Evolutionary conservation across 805 yeast species (phyloP).

Genomic region (Spathaspora girioi): DNA sequence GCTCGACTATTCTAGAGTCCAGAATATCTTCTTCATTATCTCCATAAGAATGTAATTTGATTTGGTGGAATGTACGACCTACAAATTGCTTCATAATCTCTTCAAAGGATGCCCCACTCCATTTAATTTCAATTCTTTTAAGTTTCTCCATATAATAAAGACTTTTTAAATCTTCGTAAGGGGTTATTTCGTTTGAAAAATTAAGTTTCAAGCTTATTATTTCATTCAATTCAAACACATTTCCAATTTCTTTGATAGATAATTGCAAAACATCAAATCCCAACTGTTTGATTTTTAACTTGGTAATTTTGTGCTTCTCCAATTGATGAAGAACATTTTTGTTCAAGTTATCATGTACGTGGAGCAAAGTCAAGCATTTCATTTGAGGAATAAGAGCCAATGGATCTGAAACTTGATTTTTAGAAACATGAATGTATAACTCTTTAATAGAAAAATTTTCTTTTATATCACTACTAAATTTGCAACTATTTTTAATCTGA

Average conservation of each 20-base stretch:
- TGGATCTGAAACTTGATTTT: not conserved
- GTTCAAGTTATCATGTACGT: not conserved
- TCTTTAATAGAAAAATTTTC: not conserved
- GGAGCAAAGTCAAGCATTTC: not conserved
- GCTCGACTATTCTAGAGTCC: not conserved
- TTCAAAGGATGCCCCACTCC: not conserved
- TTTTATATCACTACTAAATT: not conserved
- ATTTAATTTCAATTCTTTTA: not conserved
- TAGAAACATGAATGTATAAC: not conserved
- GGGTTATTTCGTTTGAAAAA: not conserved
- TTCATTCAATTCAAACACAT: not conserved
- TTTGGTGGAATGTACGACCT: not conserved
- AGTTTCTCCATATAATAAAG: not conserved
- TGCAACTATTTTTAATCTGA: not conserved
- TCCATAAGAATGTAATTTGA: not conserved
- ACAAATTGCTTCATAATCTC: not conserved
- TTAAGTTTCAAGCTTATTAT: not conserved
- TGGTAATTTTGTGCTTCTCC: not conserved
- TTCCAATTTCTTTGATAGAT: not conserved
- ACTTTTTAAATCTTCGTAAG: not conserved
- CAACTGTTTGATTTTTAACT: not conserved
- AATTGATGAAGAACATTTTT: not conserved
- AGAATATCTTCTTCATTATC: not conserved
- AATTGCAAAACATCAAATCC: not conserved
- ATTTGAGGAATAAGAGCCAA: not conserved